These are phyloP conservation scores for Ascochyta koolunga DNA, from an alignment of 2,329 filamentous ascomycete genomes.

Conservation along the genomic window DNA sequence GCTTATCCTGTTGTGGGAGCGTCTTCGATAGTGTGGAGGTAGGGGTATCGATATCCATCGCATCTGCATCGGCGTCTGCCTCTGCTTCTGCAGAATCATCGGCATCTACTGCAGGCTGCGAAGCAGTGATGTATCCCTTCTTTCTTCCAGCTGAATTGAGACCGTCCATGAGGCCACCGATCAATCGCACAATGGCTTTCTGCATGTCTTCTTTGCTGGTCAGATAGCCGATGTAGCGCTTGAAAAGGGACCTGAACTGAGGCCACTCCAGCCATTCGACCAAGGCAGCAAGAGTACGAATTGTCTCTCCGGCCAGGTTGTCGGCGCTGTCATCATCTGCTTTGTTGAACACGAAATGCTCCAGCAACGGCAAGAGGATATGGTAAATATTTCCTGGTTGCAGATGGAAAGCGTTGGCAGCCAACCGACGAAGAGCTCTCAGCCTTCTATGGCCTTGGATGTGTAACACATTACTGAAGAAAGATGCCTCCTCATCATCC, in stretches of 20 bases:
- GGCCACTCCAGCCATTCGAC: slow-evolving; percentile 84
- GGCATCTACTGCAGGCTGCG: slow-evolving; percentile 5
- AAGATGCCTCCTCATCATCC: slow-evolving; percentile 78
- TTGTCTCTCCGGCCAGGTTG: slow-evolving; percentile 83
- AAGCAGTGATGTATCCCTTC: slow-evolving; percentile 39
- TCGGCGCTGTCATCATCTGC: slow-evolving; percentile 78
- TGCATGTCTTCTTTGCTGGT: slow-evolving; percentile 80
- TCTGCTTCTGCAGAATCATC: slow-evolving; percentile 52
- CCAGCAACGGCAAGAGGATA: slow-evolving; percentile 87
- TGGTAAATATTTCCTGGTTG: slow-evolving; percentile 79
- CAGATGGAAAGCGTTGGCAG: slow-evolving; percentile 71
- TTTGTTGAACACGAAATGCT: slow-evolving; percentile 90
- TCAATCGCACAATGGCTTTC: slow-evolving; percentile 82
- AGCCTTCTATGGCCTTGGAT: slow-evolving; percentile 87
- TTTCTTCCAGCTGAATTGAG: slow-evolving; percentile 61
- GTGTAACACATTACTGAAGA: slow-evolving; percentile 92
- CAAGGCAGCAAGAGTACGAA: slow-evolving; percentile 77
- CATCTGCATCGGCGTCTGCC: slow-evolving; percentile 23
- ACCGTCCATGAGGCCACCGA: slow-evolving; percentile 81
- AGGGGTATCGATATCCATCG: slow-evolving; percentile 34
- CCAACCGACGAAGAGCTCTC: slow-evolving; percentile 79
- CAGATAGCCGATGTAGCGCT: slow-evolving; percentile 82
- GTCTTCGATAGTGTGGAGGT: slow-evolving; percentile 62
- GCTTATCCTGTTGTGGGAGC: slow-evolving; percentile 69
- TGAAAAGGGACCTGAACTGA: slow-evolving; percentile 84